Percentiles rank a stretch among this genome's conserved stretches.
Evolutionary conservation across 78 protist species (phyloP).

Genomic region (Dictyostelium capitatum): DNA sequence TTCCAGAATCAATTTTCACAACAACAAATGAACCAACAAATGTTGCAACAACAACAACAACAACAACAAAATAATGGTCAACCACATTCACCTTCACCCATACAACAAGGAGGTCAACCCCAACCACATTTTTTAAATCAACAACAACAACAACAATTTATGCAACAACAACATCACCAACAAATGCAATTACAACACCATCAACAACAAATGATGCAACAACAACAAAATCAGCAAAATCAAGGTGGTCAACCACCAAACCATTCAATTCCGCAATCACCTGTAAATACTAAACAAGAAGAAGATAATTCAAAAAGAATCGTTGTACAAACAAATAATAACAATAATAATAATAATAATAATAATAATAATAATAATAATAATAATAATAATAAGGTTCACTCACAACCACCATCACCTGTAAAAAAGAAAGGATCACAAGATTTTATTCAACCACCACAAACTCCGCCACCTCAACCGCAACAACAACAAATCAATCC

Average conservation of each 20-base stretch:
- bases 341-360: not conserved
- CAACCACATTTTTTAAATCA: not conserved
- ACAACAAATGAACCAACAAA: not conserved
- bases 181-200: not conserved
- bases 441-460: not conserved
- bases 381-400: not conserved
- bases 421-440: not conserved
- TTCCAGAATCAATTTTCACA: slow-evolving; percentile 2
- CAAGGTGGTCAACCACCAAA: not conserved
- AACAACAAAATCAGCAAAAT: not conserved
- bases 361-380: not conserved
- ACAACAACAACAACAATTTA: not conserved
- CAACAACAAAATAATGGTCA: not conserved
- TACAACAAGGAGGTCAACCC: not conserved
- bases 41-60: not conserved
- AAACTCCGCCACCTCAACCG: not conserved
- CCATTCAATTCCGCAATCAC: not conserved
- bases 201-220: not conserved
- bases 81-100: not conserved
- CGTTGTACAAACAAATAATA: not conserved
- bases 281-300: not conserved
- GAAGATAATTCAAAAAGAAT: not conserved
- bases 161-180: not conserved
- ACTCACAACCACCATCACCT: slow-evolving; percentile 19
- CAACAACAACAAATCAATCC: not conserved